Percentiles rank a stretch among this genome's conserved stretches.
These are phyloP conservation scores for Metschnikowia lunata DNA, from an alignment of 805 yeast genomes.

Conservation along the genomic window DNA sequence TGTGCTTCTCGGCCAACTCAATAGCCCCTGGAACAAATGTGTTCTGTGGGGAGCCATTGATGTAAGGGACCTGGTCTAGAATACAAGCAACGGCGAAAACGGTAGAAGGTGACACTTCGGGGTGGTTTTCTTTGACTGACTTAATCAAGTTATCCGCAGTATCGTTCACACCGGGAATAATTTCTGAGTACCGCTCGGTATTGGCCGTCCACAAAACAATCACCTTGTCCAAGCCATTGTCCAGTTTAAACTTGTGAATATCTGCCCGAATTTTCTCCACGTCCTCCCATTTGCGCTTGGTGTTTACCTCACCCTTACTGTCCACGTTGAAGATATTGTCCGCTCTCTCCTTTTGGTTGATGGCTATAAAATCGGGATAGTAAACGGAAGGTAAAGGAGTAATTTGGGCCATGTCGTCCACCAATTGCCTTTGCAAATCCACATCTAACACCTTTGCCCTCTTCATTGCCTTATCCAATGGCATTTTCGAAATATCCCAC, in stretches of 20 bases:
- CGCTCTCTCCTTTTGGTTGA: constrained; percentile 89
- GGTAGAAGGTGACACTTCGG: constrained; percentile 89
- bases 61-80: constrained; percentile 82
- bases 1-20: constrained; percentile 76
- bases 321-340: constrained; percentile 71
- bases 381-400: constrained; percentile 81
- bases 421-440: constrained; percentile 74
- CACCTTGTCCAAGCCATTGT: constrained; percentile 76
- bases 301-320: constrained; percentile 45
- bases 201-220: constrained; percentile 96
- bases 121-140: constrained; percentile 73
- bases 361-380: constrained; percentile 95
- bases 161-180: constrained; percentile 79
- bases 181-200: constrained; percentile 86
- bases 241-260: constrained; percentile 68
- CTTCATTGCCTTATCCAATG: constrained; percentile 72
- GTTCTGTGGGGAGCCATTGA: constrained; percentile 96
- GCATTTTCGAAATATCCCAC: constrained; percentile 83
- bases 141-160: constrained; percentile 74
- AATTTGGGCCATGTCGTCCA: constrained; percentile 54
- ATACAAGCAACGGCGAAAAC: constrained; percentile 91
- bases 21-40: constrained; percentile 95
- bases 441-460: constrained; percentile 85
- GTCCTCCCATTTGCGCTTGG: constrained; percentile 77
- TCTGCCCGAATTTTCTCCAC: constrained; percentile 83